Conservation (phyloP, 371 early-diverging fungal genomes). For the Basidiobolus meristosporus region DNA sequence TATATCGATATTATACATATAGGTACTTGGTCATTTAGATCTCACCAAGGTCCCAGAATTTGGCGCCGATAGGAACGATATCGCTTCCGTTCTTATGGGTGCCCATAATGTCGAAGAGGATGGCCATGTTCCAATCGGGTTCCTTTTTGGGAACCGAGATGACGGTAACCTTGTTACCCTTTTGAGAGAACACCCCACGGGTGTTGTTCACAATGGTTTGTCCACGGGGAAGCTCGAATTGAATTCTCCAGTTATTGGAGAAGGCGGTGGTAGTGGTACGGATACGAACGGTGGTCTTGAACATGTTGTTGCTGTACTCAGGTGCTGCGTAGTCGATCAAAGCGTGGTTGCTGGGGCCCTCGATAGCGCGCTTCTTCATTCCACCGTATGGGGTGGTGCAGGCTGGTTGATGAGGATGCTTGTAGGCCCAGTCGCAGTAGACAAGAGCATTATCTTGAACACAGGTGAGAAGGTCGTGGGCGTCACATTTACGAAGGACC, state of each 20-base stretch:
- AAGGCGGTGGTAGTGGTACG: not conserved
- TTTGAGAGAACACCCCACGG: not conserved
- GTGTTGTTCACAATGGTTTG: too few relatives aligned
- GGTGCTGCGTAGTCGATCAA: not conserved
- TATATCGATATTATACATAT: too few relatives aligned
- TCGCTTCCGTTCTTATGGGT: too few relatives aligned
- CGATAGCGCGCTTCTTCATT: not conserved
- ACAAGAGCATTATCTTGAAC: not conserved
- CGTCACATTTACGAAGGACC: not conserved
- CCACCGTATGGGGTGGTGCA: not conserved
- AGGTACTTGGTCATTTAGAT: too few relatives aligned
- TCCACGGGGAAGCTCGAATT: too few relatives aligned
- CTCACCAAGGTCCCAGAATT: too few relatives aligned
- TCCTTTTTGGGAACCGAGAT: not conserved
- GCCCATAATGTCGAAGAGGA: not conserved
- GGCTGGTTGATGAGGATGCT: not conserved
- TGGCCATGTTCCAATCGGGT: not conserved
- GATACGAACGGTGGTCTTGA: not conserved
- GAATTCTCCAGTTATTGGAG: not conserved
- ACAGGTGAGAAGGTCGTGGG: not conserved
- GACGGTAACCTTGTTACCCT: not conserved
- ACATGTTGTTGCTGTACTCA: not conserved
- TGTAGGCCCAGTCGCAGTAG: conserved; percentile 1
- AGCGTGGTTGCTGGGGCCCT: not conserved
- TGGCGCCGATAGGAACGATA: too few relatives aligned